Evolutionary conservation across 345 rosid genomes (phyloP).

Genomic region (Lepidium sativum): DNA sequence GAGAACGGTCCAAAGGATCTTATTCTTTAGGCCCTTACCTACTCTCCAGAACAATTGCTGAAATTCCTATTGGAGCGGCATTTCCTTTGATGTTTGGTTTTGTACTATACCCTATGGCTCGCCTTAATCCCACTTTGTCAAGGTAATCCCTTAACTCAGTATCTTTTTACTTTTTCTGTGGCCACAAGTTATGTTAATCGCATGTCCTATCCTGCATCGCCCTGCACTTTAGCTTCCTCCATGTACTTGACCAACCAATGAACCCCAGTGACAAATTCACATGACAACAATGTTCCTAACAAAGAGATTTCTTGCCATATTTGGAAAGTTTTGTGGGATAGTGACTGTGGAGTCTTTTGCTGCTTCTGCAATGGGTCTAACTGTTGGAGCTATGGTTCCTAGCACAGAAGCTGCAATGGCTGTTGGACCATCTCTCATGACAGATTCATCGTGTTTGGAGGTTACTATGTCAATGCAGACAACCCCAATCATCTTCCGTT

Average conservation of each 20-base stretch:
- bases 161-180: neutral
- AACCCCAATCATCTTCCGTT: conserved; percentile 86
- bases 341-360: conserved; percentile 91
- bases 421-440: conserved; percentile 96
- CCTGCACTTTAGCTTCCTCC: neutral
- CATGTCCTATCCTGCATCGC: neutral
- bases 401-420: conserved; percentile 99
- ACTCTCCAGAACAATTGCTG: conserved; percentile 88
- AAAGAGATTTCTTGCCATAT: conserved; percentile 36
- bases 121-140: conserved; percentile 74
- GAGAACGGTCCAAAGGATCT: conserved; percentile 91
- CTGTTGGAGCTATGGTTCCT: conserved; percentile 98
- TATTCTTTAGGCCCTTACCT: conserved; percentile 85
- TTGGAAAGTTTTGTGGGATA: conserved; percentile 88
- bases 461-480: conserved; percentile 79
- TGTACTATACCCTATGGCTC: conserved; percentile 91
- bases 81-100: conserved; percentile 95
- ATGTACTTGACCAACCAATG: neutral
- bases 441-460: conserved; percentile 91
- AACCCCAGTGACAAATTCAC: neutral
- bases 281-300: neutral
- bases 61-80: conserved; percentile 88
- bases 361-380: conserved; percentile 98
- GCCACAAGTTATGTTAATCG: neutral
- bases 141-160: conserved; percentile 32